A percentile compares a stretch with the other conserved stretches of the same genome.
These are phyloP conservation scores for Inonotus hispidus DNA, from an alignment of 1,284 basidiomycete species.

Conservation along the genomic window DNA sequence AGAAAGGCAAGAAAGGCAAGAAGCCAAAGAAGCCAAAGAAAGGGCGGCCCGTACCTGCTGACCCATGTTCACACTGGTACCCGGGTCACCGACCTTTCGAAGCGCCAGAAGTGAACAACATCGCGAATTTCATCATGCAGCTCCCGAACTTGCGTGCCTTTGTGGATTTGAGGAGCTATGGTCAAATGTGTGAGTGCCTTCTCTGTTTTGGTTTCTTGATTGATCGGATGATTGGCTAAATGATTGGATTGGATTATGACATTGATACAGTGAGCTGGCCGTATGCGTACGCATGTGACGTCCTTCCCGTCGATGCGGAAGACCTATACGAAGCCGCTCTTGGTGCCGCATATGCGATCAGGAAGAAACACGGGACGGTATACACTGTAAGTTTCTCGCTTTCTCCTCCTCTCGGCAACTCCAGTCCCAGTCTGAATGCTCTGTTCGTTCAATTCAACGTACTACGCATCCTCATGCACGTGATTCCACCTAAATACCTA, in stretches of 20 bases:
- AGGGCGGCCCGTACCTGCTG: conserved; percentile 24
- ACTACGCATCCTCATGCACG: too few species aligned
- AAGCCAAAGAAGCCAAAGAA: conserved; percentile 25
- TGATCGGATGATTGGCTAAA: background rate
- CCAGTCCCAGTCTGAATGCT: too few species aligned
- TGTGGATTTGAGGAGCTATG: conserved; percentile 78
- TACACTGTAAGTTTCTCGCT: conserved; percentile 36
- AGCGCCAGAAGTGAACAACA: conserved; percentile 68
- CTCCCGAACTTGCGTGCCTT: conserved; percentile 55
- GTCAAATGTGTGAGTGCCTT: conserved; percentile 69
- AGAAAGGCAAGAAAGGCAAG: conserved; percentile 17
- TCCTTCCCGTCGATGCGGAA: conserved; percentile 70
- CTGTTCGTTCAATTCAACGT: too few species aligned
- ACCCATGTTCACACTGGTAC: conserved; percentile 70
- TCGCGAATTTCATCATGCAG: conserved; percentile 63
- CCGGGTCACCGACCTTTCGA: conserved; percentile 71
- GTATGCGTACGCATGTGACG: conserved; percentile 70
- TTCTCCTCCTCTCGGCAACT: background rate
- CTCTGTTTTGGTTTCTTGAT: background rate
- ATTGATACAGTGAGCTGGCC: conserved; percentile 53
- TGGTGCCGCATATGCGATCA: conserved; percentile 63
- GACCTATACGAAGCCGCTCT: conserved; percentile 75
- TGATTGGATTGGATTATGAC: background rate
- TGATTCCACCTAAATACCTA: too few species aligned
- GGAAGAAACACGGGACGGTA: conserved; percentile 48